Evolutionary conservation across 2,329 filamentous ascomycete genomes (phyloP).

Genomic region (Remersonia thermophila): DNA sequence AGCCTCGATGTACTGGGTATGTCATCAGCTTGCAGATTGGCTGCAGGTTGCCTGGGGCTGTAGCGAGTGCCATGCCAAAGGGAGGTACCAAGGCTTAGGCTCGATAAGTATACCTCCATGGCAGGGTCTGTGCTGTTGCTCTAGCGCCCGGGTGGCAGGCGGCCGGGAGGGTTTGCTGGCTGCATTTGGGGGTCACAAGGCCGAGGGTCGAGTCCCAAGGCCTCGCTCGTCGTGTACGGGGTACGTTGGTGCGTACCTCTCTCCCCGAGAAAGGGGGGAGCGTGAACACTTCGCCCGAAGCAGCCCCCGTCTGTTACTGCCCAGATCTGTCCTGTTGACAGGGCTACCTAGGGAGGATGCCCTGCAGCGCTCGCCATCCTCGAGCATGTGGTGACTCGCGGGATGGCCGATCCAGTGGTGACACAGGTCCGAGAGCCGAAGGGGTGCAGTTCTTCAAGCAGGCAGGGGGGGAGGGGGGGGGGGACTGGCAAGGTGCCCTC

Average conservation of each 20-base stretch:
- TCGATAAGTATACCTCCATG: too few species aligned
- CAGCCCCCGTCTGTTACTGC: too few species aligned
- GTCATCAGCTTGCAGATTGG: conserved; percentile 11
- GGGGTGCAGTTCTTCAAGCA: too few species aligned
- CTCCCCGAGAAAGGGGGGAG: too few species aligned
- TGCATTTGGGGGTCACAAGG: not conserved
- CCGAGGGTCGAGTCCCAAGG: too few species aligned
- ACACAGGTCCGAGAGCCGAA: conserved; percentile 1
- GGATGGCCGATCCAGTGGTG: not conserved
- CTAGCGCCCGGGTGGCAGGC: conserved; percentile 2
- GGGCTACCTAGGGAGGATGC: too few species aligned
- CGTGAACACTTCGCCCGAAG: too few species aligned
- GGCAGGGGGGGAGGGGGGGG: too few species aligned
- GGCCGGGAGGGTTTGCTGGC: not conserved
- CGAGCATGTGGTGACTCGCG: not conserved
- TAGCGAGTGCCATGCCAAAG: conserved; percentile 2
- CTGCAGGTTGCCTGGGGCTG: conserved; percentile 5
- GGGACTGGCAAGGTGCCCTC: too few species aligned
- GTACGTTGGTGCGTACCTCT: too few species aligned
- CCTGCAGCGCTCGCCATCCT: not conserved
- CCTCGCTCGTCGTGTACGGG: too few species aligned
- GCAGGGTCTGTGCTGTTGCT: conserved; percentile 4
- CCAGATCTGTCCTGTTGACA: too few species aligned
- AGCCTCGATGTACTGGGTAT: conserved; percentile 9
- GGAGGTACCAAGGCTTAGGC: conserved; percentile 6